Evolutionary conservation across 768 basidiomycete genomes (phyloP).

Genomic region (Hydnomerulius pinastri): DNA sequence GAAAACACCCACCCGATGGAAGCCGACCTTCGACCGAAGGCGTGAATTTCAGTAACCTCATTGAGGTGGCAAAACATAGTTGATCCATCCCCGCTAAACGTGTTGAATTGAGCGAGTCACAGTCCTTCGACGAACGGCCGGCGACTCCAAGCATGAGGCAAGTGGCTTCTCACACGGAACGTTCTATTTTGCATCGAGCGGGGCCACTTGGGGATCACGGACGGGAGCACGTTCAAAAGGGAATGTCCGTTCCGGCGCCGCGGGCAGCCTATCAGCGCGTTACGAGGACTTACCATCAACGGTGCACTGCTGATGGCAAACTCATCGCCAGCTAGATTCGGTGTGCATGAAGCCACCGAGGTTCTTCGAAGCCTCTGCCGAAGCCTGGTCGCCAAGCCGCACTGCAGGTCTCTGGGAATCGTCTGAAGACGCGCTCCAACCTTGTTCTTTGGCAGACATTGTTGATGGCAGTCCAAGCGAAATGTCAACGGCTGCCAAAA

Average conservation of each 20-base stretch:
- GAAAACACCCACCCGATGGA: slow-evolving; percentile 24
- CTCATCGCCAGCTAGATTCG: background rate
- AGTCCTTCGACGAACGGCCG: background rate
- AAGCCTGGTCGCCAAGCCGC: background rate
- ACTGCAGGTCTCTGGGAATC: background rate
- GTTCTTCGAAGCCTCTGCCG: background rate
- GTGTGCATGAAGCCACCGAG: background rate
- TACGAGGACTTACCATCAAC: background rate
- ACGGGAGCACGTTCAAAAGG: background rate
- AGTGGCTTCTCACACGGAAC: slow-evolving; percentile 4
- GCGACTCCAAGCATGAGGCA: slow-evolving; percentile 1
- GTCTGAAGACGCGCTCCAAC: background rate
- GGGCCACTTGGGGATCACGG: background rate
- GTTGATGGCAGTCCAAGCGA: background rate
- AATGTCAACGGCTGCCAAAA: background rate
- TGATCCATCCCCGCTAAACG: too few species aligned
- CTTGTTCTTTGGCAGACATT: background rate
- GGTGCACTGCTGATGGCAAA: background rate
- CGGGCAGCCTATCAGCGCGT: background rate
- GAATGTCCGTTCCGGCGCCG: background rate
- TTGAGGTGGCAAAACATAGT: background rate
- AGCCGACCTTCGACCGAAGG: slow-evolving; percentile 1
- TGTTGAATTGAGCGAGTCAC: too few species aligned
- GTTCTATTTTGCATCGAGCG: background rate
- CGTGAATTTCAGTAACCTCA: background rate